These are phyloP conservation scores for Fraxinus angustifolia DNA, from an alignment of 305 asterid genomes.

Conservation along the genomic window DNA sequence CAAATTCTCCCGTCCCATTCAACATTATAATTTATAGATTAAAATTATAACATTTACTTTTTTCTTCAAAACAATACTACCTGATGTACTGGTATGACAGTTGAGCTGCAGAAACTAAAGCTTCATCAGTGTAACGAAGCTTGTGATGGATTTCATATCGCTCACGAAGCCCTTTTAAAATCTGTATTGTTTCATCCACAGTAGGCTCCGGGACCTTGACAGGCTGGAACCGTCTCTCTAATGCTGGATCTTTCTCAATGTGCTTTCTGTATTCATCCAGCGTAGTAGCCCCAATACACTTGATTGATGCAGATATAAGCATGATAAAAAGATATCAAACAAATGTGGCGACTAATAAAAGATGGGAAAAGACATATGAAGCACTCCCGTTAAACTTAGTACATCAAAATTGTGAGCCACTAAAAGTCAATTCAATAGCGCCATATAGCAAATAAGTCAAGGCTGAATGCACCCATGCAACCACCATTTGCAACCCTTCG, in stretches of 20 bases:
- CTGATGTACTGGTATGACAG: constrained; percentile 94
- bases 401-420: background rate
- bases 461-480: background rate
- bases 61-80: constrained; percentile 27
- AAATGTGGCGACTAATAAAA: background rate
- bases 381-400: background rate
- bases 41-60: background rate
- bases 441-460: background rate
- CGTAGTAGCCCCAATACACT: constrained; percentile 98
- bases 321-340: background rate
- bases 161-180: constrained; percentile 86
- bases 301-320: constrained; percentile 23
- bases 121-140: constrained; percentile 91
- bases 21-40: background rate
- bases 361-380: background rate
- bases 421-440: background rate
- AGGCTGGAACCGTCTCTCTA: constrained; percentile 95
- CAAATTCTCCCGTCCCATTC: background rate
- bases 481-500: background rate
- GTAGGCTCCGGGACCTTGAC: constrained; percentile 97
- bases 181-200: constrained; percentile 88
- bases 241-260: constrained; percentile 95
- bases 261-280: constrained; percentile 93
- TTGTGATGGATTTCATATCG: constrained; percentile 97
- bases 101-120: constrained; percentile 86